Evolutionary conservation across 148 eudicot genomes (phyloP), one percentile per base, ranked within the genome.

Genomic region (Cornus kousa): DNA sequence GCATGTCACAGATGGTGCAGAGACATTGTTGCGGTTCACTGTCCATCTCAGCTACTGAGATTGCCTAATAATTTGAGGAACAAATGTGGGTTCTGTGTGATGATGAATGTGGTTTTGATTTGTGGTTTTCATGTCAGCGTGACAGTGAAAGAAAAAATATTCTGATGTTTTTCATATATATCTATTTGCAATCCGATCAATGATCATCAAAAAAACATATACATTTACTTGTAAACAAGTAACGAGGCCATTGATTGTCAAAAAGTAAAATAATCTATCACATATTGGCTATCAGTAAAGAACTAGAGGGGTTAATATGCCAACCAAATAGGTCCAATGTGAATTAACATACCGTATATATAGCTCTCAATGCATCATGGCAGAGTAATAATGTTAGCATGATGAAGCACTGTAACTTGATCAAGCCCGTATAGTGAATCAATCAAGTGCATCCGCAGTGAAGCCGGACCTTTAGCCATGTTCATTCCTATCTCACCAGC

Each of bases 381-480:
- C 28, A 82, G 22, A 72, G 31, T 70, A 79, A 73, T 67, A 57
- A 87, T 87, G 65, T 81, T 87, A 74, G 85, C 90, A 48, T 84
- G 85, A 10, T 24, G 71, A 82, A 77, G 76, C 22, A 89, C 78
- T 69, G 82, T 82, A 43, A 53, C 89, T 81, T 88, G 82, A 83
- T 92, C 95, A 37, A 96, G 93, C 71, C 89, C 92, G 46, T 92
- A 66, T 67, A 93, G 91, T 3, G 95, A 85, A 80, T 96, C 98
- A 40, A 93, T 87, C 82, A 96, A 77, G 85, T 89, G 88, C 85
- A 86, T 86, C 55, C 95, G 81, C 77, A 96, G 73, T 8, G 99
- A 93, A 81, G 93, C 99, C 0, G 98, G 99, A 28, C 99, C 97
- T 81, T 85, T 89, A 5, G 93, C 93, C 64, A 75, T 31, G 39